Conservation (phyloP, 1,139 yeast species). For the Geotrichum cucujoidarum region DNA sequence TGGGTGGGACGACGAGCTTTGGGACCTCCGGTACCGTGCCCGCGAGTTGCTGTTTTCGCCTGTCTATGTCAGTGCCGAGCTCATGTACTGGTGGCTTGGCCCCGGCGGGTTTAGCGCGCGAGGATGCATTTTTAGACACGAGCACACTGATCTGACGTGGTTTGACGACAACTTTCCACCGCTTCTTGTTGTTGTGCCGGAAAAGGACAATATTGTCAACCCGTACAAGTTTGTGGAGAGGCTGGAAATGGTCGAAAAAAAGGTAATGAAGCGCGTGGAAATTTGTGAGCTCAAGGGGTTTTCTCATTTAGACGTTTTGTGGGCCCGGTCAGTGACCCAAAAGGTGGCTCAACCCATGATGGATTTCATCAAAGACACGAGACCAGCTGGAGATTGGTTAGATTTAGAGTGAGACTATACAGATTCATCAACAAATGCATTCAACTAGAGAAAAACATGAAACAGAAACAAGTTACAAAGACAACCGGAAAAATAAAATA, state of each 20-base stretch:
- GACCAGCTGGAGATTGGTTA: neutral
- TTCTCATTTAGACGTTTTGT: slow-evolving; percentile 84
- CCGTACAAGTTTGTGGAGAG: slow-evolving; percentile 53
- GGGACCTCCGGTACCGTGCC: slow-evolving; percentile 65
- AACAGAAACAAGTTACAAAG: slow-evolving; percentile 2
- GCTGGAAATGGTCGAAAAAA: slow-evolving; percentile 35
- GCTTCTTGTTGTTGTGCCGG: slow-evolving; percentile 58
- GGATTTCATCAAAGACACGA: slow-evolving; percentile 26
- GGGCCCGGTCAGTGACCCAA: slow-evolving; percentile 75
- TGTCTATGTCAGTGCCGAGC: slow-evolving; percentile 66
- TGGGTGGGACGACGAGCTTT: slow-evolving; percentile 75
- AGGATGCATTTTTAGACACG: slow-evolving; percentile 49
- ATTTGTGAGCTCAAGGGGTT: slow-evolving; percentile 43
- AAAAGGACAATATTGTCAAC: slow-evolving; percentile 60
- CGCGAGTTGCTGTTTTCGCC: slow-evolving; percentile 85
- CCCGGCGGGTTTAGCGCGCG: slow-evolving; percentile 48
- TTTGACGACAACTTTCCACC: slow-evolving; percentile 49
- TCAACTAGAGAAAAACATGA: neutral
- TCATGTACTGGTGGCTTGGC: slow-evolving; percentile 89
- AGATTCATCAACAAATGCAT: neutral
- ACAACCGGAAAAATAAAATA: neutral
- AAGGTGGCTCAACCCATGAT: slow-evolving; percentile 45
- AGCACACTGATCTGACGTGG: slow-evolving; percentile 45
- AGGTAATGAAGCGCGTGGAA: slow-evolving; percentile 19
- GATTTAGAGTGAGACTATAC: neutral